Evolutionary conservation across 805 yeast genomes (phyloP).

Genomic region (Wickerhamiella allomyrinae): DNA sequence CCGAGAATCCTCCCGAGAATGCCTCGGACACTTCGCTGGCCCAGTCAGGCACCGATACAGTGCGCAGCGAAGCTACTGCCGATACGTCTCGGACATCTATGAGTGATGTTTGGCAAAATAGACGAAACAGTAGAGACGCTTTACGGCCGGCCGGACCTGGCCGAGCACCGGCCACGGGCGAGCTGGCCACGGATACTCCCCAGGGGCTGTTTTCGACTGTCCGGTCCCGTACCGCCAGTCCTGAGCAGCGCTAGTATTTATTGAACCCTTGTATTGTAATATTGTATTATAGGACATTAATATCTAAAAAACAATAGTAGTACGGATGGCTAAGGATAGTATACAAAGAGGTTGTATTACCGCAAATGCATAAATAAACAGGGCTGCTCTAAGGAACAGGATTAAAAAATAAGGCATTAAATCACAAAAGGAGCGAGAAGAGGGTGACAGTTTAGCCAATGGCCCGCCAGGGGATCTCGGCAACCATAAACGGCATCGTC

Average conservation of each 20-base stretch:
- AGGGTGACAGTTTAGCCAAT: conserved; percentile 1
- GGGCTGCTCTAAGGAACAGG: background rate
- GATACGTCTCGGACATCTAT: too few species aligned
- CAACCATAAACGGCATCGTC: conserved; percentile 26
- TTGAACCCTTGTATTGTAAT: too few species aligned
- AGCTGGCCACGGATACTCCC: background rate
- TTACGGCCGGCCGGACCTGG: background rate
- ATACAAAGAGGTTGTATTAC: background rate
- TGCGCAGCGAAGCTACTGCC: background rate
- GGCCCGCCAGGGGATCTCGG: conserved; percentile 24
- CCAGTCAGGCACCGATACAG: background rate
- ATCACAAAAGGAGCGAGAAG: background rate
- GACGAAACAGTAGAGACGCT: too few species aligned
- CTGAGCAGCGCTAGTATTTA: too few species aligned
- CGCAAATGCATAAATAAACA: background rate
- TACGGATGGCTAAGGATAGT: background rate
- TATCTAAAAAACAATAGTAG: background rate
- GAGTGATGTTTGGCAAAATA: too few species aligned
- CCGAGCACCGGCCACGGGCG: background rate
- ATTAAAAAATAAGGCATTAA: background rate
- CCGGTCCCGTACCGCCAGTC: too few species aligned
- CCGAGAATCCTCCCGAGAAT: background rate
- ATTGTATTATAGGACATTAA: too few species aligned
- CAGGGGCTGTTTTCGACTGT: background rate
- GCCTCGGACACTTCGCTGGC: background rate